Evolutionary conservation across 2,329 filamentous ascomycete species (phyloP).

Genomic region (Verticillium nubilum): DNA sequence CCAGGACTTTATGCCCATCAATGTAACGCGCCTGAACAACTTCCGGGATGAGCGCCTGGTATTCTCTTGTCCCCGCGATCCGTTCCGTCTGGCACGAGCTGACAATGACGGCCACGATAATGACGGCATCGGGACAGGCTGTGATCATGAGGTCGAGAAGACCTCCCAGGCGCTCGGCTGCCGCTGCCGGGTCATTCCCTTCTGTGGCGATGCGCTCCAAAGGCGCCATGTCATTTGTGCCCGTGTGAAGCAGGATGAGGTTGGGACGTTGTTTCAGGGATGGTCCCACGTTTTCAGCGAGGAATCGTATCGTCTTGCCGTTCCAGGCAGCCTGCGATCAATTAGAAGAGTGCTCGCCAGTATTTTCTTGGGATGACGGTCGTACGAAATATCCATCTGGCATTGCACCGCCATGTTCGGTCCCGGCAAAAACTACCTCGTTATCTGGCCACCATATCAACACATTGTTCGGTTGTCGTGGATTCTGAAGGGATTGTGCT

Average conservation of each 20-base stretch:
- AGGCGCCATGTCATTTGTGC: constrained; percentile 32
- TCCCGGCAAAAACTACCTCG: constrained; percentile 27
- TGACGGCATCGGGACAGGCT: constrained; percentile 24
- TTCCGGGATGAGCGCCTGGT: constrained; percentile 22
- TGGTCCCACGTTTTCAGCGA: constrained; percentile 21
- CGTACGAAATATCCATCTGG: constrained; percentile 24
- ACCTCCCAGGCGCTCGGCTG: constrained; percentile 21
- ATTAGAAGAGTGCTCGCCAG: neutral
- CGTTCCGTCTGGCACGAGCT: constrained; percentile 21
- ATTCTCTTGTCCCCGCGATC: constrained; percentile 15
- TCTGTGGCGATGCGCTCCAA: constrained; percentile 20
- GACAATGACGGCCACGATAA: constrained; percentile 29
- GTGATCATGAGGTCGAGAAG: constrained; percentile 25
- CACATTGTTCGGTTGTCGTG: too few relatives aligned
- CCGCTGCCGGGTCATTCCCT: constrained; percentile 23
- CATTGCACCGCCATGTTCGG: constrained; percentile 20
- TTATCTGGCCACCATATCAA: constrained; percentile 6
- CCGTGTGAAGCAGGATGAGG: constrained; percentile 27
- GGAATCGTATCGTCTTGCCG: constrained; percentile 29
- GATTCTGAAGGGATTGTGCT: neutral
- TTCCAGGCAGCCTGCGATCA: constrained; percentile 24
- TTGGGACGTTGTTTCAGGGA: constrained; percentile 29
- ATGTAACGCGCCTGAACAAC: constrained; percentile 20
- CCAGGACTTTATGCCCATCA: constrained; percentile 21
- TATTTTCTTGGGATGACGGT: too few relatives aligned